Base-by-base conservation (phyloP, 2,329 filamentous ascomycete genomes). In the Fusarium scirpi region DNA sequence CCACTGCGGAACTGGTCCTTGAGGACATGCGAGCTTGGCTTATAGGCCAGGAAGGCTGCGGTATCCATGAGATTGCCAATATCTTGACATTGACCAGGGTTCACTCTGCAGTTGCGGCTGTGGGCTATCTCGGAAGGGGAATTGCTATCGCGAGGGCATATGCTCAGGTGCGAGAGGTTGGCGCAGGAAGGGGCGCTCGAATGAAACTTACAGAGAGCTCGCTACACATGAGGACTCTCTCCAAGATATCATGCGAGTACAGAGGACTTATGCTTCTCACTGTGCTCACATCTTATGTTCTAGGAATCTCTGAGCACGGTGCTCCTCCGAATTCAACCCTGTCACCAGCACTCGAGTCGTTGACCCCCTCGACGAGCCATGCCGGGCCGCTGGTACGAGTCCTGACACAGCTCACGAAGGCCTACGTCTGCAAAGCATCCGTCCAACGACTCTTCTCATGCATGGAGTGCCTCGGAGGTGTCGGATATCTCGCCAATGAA, bases 1-100 rank as follows among this genome's bases (percentile, higher is more conserved):
- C 92, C 0, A 94, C 92, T 0, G 92, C 91, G 0, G 91, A 94
- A 77, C 84, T 94, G 1, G 90, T 91, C 64, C 83, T 92, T 5
- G 81, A 84, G 18, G 84, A 82, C n/a, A 88, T 88, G 83, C 85
- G 90, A 4, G 90, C 82, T 6, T 90, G 90, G 83, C 82, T 93
- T 8, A 80, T 94, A 29, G 92, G 92, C 8, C 80, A 85, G 6
- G 85, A 91, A 67, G 91, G 91, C 2, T 80, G 86, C 43, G 92
- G 92, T 3, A 85, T 92, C 30, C 86, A 87, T 25, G 90, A 92
- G 71, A 92, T 94, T 62, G 85, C 86, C 41, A 88, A 88, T 3
- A 82, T 94, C 16, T 82, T 94, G 10, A 93, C 89, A 62, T 87
- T 94, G 69, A 91, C 89, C 1, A 81, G 89, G 11, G 77, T 91